Evolutionary conservation across 164 flowering plant genomes (phyloP), one percentile per base, ranked within the genome.

Genomic region (Hamamelis virginiana): DNA sequence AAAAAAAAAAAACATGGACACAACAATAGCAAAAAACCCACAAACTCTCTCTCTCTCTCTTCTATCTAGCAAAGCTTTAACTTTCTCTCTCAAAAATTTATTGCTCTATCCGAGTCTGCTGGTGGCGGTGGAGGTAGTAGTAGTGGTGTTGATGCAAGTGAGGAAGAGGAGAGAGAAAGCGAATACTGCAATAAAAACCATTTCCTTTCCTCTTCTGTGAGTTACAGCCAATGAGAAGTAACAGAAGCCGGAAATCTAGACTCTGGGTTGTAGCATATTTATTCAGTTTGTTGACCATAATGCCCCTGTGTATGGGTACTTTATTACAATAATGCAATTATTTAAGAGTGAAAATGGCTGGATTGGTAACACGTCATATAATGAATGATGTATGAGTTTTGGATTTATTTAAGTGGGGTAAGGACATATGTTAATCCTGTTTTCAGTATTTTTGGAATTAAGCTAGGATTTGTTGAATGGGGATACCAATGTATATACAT

Each of bases 161-260:
- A 19, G 48, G 62, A 27, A 47, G 74, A 71, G 9, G 55, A 66
- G 47, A 59, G 50, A 66, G 44, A 50, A 25, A 59, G 45, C 5
- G 61, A 71, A 25, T 4, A n/a, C n/a, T n/a, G 44, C 14, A 70
- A 64, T 9, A 28, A 18, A 64, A 43, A 33, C n/a, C 44, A 56
- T 56, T 71, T 38, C 19, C 19, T 71, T 46, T n/a, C 69, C 52
- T 59, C 50, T 41, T 47, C 48, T 50, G 23, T 16, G 44, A 60
- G 15, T 27, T 19, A 2, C 57, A 59, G 21, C 70, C 69, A 66
- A 72, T 72, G 60, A 66, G 60, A 59, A 72, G 65, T 65, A 55
- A 59, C n/a, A 59, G 60, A 16, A 26, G 52, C 65, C 64, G 18
- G 69, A 66, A 72, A 64, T 53, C n/a, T 58, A 8, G 53, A 38